Percentiles rank a stretch among this genome's conserved stretches.
phyloP scores from a whole-genome alignment of 75 land plant species.

The Pinus tabuliformis region DNA sequence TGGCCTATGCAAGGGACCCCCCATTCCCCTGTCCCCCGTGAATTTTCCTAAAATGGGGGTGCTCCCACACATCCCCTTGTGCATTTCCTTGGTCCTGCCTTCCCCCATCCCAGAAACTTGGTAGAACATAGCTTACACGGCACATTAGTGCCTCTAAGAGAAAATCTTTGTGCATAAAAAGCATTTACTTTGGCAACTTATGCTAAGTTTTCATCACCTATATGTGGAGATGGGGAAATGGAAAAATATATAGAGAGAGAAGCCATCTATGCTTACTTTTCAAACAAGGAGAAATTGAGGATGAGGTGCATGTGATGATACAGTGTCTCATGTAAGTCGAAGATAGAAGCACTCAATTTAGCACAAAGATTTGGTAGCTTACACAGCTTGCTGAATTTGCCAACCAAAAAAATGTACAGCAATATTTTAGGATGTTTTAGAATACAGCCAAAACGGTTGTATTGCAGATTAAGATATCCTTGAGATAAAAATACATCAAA shows the following conservation, averaged over 20 bases:
- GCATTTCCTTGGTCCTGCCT: too few species aligned
- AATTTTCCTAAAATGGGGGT: too few species aligned
- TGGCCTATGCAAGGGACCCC: too few species aligned
- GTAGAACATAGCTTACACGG: neutral
- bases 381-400: neutral
- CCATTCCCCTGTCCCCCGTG: too few species aligned
- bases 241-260: neutral
- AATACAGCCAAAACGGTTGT: neutral
- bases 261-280: neutral
- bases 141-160: neutral
- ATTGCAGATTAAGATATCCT: neutral
- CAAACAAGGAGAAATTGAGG: neutral
- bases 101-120: too few species aligned
- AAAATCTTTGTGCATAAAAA: neutral
- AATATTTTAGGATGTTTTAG: neutral
- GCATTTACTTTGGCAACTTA: neutral
- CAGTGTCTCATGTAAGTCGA: neutral
- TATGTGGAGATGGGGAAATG: neutral
- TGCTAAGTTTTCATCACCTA: neutral
- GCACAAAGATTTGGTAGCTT: neutral
- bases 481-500: neutral
- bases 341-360: neutral
- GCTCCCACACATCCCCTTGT: too few species aligned
- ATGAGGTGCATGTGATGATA: neutral
- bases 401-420: neutral